phyloP scores from a whole-genome alignment of 2,329 filamentous ascomycete genomes.

The Sporothrix mexicana region DNA sequence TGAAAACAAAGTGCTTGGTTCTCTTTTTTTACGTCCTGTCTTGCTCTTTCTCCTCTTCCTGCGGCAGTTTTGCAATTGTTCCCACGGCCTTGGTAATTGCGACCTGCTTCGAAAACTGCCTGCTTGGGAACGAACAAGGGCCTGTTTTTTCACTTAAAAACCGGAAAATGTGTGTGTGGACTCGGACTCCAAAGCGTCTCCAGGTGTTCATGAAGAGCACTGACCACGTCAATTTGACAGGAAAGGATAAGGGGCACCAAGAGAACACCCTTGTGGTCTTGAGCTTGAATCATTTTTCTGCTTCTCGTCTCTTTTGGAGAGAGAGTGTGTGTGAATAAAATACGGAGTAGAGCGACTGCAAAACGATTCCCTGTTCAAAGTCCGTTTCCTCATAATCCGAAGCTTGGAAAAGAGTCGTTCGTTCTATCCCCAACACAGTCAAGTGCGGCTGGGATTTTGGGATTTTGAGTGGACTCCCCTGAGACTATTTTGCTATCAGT shows the following conservation, averaged over 20 bases:
- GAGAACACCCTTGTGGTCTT: background rate
- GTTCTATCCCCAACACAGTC: background rate
- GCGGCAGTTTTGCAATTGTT: constrained; percentile 15
- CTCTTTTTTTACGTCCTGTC: background rate
- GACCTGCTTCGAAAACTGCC: constrained; percentile 16
- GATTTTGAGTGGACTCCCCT: background rate
- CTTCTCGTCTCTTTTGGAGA: no score
- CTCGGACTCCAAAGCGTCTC: background rate
- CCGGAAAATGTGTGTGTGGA: background rate
- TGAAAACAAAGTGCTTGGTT: background rate
- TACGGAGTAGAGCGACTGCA: background rate
- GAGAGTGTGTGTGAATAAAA: background rate
- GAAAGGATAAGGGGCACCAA: background rate
- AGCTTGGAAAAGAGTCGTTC: background rate
- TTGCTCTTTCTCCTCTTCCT: background rate
- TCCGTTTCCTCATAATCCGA: background rate
- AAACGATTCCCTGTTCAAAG: background rate
- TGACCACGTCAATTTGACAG: constrained; percentile 3
- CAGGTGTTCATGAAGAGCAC: background rate
- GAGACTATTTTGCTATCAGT: constrained; percentile 1
- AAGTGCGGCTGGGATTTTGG: constrained; percentile 4
- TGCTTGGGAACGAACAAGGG: constrained; percentile 18
- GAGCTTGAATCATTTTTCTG: no score
- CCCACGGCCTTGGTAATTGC: constrained; percentile 24
- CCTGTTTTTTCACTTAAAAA: no score